Percentiles rank a stretch among this genome's conserved stretches.
Evolutionary conservation across 192 early-diverging fungal genomes (phyloP).

Genomic region (Backusella australiensis): DNA sequence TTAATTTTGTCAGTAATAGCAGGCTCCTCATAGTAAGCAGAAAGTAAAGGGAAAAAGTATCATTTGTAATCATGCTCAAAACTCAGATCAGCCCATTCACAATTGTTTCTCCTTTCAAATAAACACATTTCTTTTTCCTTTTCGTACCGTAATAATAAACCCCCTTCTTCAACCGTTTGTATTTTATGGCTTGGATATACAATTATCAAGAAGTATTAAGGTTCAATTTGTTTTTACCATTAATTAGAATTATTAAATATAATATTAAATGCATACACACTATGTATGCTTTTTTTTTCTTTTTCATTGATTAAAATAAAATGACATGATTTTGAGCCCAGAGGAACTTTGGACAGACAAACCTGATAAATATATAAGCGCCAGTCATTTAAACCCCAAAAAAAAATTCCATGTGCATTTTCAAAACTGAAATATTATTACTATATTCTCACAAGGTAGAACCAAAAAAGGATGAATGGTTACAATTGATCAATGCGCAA

Average conservation of each 20-base stretch:
- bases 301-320: background rate
- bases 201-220: background rate
- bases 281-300: background rate
- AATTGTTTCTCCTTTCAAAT: background rate
- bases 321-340: background rate
- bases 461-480: background rate
- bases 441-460: too few species aligned
- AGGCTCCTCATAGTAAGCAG: too few species aligned
- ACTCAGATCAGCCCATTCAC: background rate
- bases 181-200: background rate
- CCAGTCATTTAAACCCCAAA: background rate
- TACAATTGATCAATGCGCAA: background rate
- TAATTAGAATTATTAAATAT: background rate
- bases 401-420: background rate
- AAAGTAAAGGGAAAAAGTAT: background rate
- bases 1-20: background rate
- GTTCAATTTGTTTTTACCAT: background rate
- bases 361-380: background rate
- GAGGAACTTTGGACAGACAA: background rate
- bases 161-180: background rate
- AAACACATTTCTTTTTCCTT: background rate
- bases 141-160: background rate
- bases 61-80: background rate
- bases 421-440: background rate
- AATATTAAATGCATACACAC: background rate